Evolutionary conservation across 345 rosid species (phyloP).

Genomic region (Euphorbia tirucalli): DNA sequence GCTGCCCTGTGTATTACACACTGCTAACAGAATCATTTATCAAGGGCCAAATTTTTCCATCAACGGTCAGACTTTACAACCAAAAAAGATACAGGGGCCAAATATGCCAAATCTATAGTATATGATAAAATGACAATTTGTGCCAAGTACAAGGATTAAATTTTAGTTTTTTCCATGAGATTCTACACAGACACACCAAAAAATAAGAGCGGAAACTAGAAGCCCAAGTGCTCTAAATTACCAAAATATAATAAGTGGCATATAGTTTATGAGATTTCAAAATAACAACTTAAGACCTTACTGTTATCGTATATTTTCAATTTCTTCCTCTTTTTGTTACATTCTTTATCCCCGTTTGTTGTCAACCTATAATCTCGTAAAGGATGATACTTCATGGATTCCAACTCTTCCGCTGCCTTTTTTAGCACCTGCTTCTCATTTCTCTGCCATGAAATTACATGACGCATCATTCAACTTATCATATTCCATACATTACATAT

Average conservation of each 20-base stretch:
- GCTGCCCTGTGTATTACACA: background rate
- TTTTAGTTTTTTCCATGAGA: background rate
- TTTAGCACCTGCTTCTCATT: constrained; percentile 51
- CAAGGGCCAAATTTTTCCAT: background rate
- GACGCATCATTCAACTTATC: background rate
- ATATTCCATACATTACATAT: background rate
- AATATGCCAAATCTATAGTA: too few relatives aligned
- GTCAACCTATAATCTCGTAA: constrained; percentile 41
- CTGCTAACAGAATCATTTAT: background rate
- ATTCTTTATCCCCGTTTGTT: constrained; percentile 25
- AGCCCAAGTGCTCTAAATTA: background rate
- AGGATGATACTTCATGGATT: constrained; percentile 74
- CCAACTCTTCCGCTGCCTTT: constrained; percentile 55
- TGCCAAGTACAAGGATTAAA: background rate
- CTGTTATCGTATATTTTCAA: constrained; percentile 35
- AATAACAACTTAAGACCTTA: constrained; percentile 33
- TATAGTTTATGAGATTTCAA: background rate
- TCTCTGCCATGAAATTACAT: constrained; percentile 39
- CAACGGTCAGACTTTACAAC: too few relatives aligned
- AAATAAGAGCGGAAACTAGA: background rate
- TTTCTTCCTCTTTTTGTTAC: constrained; percentile 44
- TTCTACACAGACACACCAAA: background rate
- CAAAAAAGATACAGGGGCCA: background rate
- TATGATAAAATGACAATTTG: background rate
- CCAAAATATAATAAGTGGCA: background rate